Evolutionary conservation across 805 yeast species (phyloP).

Genomic region (Cyberlindnera bimundalis): DNA sequence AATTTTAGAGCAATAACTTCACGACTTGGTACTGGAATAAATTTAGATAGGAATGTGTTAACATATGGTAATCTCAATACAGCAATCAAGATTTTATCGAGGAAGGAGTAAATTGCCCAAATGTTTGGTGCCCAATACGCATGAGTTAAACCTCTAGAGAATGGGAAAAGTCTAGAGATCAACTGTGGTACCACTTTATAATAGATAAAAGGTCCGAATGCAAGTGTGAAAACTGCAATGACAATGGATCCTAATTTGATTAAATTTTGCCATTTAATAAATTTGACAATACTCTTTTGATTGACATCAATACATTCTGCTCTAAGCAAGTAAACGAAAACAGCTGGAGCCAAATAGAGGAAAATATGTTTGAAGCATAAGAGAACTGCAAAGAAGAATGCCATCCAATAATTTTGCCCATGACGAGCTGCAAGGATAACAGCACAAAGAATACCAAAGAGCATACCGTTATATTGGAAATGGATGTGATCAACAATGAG

Average conservation of each 20-base stretch:
- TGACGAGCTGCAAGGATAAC: conserved; percentile 70
- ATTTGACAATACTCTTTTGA: conserved; percentile 30
- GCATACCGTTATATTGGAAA: conserved; percentile 94
- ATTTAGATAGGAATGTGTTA: conserved; percentile 37
- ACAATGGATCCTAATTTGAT: conserved; percentile 63
- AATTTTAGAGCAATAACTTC: conserved; percentile 29
- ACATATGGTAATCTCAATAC: conserved; percentile 36
- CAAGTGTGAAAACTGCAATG: conserved; percentile 53
- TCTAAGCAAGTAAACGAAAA: conserved; percentile 72
- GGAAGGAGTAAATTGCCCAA: conserved; percentile 91
- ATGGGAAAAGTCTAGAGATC: conserved; percentile 76
- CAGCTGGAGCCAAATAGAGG: conserved; percentile 91
- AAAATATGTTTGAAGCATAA: conserved; percentile 94
- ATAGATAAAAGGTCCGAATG: conserved; percentile 74
- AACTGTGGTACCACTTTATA: conserved; percentile 62
- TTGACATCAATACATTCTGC: conserved; percentile 56
- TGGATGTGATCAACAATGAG: conserved; percentile 92
- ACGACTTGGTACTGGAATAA: conserved; percentile 32
- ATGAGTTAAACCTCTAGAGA: conserved; percentile 91
- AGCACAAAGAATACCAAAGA: conserved; percentile 78
- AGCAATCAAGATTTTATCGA: conserved; percentile 65
- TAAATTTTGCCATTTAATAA: conserved; percentile 53
- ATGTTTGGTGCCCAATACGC: conserved; percentile 99
- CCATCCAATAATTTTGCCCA: conserved; percentile 55
- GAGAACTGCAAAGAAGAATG: conserved; percentile 65